A percentile compares a stretch with the other conserved stretches of the same genome.
phyloP scores from a whole-genome alignment of 768 basidiomycete species.

The Pleurotus tuber-regium region DNA sequence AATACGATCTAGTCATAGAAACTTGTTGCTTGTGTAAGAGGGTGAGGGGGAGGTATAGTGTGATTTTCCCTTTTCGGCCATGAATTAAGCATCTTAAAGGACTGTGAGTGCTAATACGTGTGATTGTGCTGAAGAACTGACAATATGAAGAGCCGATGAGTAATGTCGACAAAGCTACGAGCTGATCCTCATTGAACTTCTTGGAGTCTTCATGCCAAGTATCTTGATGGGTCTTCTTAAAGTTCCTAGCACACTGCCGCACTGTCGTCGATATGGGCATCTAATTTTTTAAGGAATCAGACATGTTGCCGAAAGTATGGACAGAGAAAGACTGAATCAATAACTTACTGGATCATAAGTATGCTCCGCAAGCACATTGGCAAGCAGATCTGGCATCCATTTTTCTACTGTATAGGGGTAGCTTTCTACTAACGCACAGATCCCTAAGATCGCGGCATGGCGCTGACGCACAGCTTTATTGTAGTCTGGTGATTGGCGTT shows the following conservation, averaged over 20 bases:
- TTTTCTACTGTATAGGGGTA: slow-evolving; percentile 95
- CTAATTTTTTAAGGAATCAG: slow-evolving; percentile 26
- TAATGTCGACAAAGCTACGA: slow-evolving; percentile 77
- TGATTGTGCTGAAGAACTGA: slow-evolving; percentile 28
- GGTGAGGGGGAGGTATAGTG: too few relatives aligned
- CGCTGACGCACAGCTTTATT: slow-evolving; percentile 70
- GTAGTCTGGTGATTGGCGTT: slow-evolving; percentile 62
- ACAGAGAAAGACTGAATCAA: slow-evolving; percentile 2
- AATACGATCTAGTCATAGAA: too few relatives aligned
- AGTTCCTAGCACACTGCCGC: slow-evolving; percentile 74
- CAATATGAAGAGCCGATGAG: slow-evolving; percentile 85
- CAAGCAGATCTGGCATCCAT: slow-evolving; percentile 88
- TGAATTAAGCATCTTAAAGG: slow-evolving; percentile 14
- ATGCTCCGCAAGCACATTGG: slow-evolving; percentile 75
- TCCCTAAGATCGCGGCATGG: slow-evolving; percentile 92
- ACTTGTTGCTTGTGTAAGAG: too few relatives aligned
- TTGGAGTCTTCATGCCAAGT: slow-evolving; percentile 90
- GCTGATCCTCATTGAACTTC: slow-evolving; percentile 83
- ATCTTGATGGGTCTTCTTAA: slow-evolving; percentile 82
- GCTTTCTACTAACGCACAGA: slow-evolving; percentile 89
- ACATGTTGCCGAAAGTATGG: slow-evolving; percentile 13
- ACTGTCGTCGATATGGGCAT: slow-evolving; percentile 86
- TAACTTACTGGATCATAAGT: slow-evolving; percentile 75
- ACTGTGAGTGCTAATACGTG: background rate
- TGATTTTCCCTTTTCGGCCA: too few relatives aligned